Conservation (phyloP, 768 basidiomycete species). For the Epithele typhae region DNA sequence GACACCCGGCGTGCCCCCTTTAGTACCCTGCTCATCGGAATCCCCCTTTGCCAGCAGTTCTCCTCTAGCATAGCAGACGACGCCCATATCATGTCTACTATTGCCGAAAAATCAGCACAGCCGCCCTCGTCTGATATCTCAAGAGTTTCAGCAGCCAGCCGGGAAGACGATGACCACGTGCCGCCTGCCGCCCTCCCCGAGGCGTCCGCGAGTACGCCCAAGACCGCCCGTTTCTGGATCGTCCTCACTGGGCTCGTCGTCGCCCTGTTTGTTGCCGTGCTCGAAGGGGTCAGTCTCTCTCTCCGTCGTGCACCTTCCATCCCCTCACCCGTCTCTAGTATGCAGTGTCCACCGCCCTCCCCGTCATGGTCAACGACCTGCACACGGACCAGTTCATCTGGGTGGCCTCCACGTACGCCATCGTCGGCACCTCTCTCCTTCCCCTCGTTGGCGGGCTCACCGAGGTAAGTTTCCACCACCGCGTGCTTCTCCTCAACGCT, state of each 20-base stretch:
- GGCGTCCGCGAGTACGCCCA: too few relatives aligned
- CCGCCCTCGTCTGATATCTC: too few relatives aligned
- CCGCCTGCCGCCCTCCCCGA: too few relatives aligned
- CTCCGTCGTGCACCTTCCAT: neutral
- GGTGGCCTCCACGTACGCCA: slow-evolving; percentile 28
- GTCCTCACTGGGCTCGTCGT: neutral
- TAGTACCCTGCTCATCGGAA: too few relatives aligned
- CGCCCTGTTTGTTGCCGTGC: neutral
- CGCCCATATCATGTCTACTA: too few relatives aligned
- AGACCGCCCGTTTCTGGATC: slow-evolving; percentile 2
- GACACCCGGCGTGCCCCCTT: too few relatives aligned
- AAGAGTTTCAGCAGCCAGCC: too few relatives aligned
- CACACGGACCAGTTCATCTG: slow-evolving; percentile 20
- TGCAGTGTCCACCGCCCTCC: slow-evolving; percentile 21
- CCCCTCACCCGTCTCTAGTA: slow-evolving; percentile 8
- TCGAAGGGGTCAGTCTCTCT: slow-evolving; percentile 5
- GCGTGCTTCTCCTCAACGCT: slow-evolving; percentile 28
- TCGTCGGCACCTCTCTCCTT: slow-evolving; percentile 31
- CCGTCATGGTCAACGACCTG: slow-evolving; percentile 16
- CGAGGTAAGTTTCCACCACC: slow-evolving; percentile 15
- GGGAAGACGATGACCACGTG: too few relatives aligned
- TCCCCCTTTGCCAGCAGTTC: too few relatives aligned
- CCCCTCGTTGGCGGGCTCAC: slow-evolving; percentile 30
- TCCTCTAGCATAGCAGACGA: too few relatives aligned
- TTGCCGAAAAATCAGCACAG: too few relatives aligned